These are phyloP conservation scores for Paramecium tetraurelia DNA, from an alignment of 73 alveolate species.

Conservation along the genomic window DNA sequence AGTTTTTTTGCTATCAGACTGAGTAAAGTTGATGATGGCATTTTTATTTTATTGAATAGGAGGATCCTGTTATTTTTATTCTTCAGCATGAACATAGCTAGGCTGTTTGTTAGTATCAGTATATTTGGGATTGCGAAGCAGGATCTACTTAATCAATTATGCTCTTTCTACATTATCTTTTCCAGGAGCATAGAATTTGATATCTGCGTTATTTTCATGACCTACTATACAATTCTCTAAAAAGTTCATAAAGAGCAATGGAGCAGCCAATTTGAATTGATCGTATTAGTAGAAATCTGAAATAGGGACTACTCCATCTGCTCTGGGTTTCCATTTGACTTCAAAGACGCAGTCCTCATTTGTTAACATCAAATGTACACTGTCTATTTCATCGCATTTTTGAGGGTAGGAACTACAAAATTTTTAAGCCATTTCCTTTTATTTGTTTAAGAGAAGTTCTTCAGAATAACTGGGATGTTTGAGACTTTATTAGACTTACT, in stretches of 20 bases:
- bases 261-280: not conserved
- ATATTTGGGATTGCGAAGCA: not conserved
- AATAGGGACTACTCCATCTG: not conserved
- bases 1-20: not conserved
- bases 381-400: not conserved
- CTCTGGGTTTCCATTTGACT: constrained; percentile 17
- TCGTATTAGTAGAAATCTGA: not conserved
- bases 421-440: not conserved
- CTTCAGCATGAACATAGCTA: not conserved
- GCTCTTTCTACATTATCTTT: not conserved
- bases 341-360: not conserved
- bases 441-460: not conserved
- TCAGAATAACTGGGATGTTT: not conserved
- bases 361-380: not conserved
- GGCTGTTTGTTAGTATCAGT: not conserved
- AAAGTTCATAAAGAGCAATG: not conserved
- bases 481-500: not conserved
- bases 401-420: not conserved
- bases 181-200: not conserved
- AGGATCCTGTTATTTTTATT: not conserved
- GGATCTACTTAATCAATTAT: not conserved
- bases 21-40: not conserved
- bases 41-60: not conserved
- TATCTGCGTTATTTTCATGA: not conserved
- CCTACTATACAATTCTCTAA: not conserved